phyloP scores from a whole-genome alignment of 73 alveolate species.

The Paramecium bursaria region DNA sequence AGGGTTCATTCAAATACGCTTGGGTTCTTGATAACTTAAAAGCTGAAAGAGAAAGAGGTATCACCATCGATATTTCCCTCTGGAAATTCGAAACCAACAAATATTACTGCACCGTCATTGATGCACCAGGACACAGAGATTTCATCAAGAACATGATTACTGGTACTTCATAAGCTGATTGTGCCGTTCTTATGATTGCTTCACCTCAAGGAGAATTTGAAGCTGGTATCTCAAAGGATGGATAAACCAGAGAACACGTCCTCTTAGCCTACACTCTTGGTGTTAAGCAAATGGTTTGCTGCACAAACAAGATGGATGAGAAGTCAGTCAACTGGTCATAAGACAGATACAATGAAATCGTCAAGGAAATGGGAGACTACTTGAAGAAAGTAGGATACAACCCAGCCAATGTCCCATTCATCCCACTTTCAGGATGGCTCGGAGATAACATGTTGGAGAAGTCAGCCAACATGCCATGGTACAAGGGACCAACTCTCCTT shows the following conservation, averaged over 20 bases:
- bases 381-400: conserved; percentile 86
- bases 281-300: conserved; percentile 92
- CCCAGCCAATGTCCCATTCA: conserved; percentile 86
- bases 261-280: conserved; percentile 97
- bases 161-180: conserved; percentile 97
- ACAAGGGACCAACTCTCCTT: conserved; percentile 95
- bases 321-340: conserved; percentile 81
- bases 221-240: conserved; percentile 96
- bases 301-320: conserved; percentile 96
- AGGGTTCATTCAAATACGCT: conserved; percentile 95
- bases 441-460: conserved; percentile 95
- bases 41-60: conserved; percentile 96
- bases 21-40: conserved; percentile 94
- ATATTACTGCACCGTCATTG: conserved; percentile 94
- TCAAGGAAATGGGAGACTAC: conserved; percentile 85
- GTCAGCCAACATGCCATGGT: conserved; percentile 94
- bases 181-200: conserved; percentile 89
- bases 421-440: conserved; percentile 96
- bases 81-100: conserved; percentile 92
- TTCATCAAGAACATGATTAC: conserved; percentile 96
- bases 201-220: conserved; percentile 95
- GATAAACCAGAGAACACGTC: conserved; percentile 95
- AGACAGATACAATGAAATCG: conserved; percentile 92
- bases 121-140: conserved; percentile 97
- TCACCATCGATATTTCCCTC: conserved; percentile 94